Evolutionary conservation across 2,329 filamentous ascomycete species (phyloP).

Genomic region (Ascochyta clinopodiicola): DNA sequence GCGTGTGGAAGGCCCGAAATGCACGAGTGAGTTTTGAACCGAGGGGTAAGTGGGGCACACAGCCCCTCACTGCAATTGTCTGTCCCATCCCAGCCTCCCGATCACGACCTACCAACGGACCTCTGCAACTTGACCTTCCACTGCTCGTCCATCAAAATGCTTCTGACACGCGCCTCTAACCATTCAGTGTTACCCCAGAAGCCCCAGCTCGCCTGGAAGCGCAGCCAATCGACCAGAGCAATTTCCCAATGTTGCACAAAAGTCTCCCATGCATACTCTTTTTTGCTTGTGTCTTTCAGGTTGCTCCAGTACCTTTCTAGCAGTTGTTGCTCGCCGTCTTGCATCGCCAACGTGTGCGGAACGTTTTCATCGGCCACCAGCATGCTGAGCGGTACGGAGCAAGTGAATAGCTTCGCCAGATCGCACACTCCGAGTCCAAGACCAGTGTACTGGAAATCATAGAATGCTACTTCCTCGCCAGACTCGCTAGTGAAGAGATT

Average conservation of each 20-base stretch:
- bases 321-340: conserved; percentile 58
- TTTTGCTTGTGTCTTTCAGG: conserved; percentile 43
- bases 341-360: conserved; percentile 56
- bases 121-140: conserved; percentile 28
- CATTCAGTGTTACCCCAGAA: conserved; percentile 48
- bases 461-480: conserved; percentile 65
- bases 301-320: conserved; percentile 57
- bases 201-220: conserved; percentile 51
- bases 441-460: conserved; percentile 74
- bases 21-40: neutral
- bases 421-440: conserved; percentile 70
- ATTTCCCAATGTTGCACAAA: conserved; percentile 70
- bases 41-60: conserved; percentile 13
- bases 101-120: neutral
- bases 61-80: neutral
- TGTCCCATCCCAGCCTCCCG: neutral
- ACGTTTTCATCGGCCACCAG: conserved; percentile 49
- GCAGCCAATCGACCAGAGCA: conserved; percentile 71
- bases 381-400: conserved; percentile 65
- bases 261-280: conserved; percentile 60
- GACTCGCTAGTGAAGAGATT: conserved; percentile 65
- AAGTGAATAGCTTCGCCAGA: conserved; percentile 71
- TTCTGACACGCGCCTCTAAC: conserved; percentile 42
- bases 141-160: conserved; percentile 31
- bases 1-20: neutral